These are phyloP conservation scores for Microascus cirrosus DNA, from an alignment of 2,329 filamentous ascomycete genomes.

Conservation along the genomic window DNA sequence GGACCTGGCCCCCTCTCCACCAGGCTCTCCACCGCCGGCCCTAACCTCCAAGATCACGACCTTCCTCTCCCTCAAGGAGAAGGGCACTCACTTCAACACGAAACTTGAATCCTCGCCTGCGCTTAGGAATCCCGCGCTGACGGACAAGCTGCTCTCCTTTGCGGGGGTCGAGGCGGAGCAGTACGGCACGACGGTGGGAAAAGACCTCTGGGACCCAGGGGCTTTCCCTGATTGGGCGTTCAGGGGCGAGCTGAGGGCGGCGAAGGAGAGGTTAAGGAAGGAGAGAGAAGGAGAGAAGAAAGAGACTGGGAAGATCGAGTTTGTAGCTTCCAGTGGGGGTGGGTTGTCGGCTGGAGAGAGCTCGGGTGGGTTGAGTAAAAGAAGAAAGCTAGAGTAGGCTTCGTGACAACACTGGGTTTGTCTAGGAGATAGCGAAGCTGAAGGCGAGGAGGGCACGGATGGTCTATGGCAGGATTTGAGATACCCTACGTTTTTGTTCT, in stretches of 20 bases:
- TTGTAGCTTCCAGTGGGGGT: conserved; percentile 24
- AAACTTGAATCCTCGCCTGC: conserved; percentile 56
- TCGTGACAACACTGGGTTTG: not conserved
- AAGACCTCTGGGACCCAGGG: conserved; percentile 46
- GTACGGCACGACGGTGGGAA: conserved; percentile 52
- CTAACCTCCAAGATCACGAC: conserved; percentile 58
- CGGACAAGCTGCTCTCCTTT: conserved; percentile 63
- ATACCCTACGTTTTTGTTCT: not conserved
- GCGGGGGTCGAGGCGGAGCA: conserved; percentile 38
- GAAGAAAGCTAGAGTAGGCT: conserved; percentile 21
- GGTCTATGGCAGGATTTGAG: not conserved
- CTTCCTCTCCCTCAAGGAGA: conserved; percentile 67
- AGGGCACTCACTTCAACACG: conserved; percentile 68
- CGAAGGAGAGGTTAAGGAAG: conserved; percentile 31
- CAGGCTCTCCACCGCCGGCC: conserved; percentile 40
- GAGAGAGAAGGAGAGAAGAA: conserved; percentile 31
- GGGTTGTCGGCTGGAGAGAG: conserved; percentile 6
- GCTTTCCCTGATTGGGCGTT: conserved; percentile 41
- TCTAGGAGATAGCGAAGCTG: not conserved
- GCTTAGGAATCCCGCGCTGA: conserved; percentile 60
- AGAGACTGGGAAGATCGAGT: conserved; percentile 34
- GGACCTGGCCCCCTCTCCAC: conserved; percentile 63
- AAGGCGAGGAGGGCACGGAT: not conserved
- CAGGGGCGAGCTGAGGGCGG: conserved; percentile 35
- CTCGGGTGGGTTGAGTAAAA: conserved; percentile 13